These are phyloP conservation scores for Effrenium voratum DNA, from an alignment of 73 alveolate species.

Conservation along the genomic window DNA sequence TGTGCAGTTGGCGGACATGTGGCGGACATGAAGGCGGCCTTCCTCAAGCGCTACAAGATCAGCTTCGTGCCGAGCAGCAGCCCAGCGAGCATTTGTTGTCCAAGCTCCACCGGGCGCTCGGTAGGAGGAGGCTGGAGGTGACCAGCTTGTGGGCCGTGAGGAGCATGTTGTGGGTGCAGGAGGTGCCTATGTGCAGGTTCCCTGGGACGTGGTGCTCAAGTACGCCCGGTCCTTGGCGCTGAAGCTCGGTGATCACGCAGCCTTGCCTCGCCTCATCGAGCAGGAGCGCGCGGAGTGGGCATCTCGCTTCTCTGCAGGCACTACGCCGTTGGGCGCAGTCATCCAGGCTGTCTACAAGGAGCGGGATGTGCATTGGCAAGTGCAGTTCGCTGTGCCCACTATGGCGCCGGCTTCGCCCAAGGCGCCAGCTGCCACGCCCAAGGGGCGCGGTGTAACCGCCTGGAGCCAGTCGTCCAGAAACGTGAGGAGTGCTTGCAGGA, in stretches of 20 bases:
- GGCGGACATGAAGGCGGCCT: neutral
- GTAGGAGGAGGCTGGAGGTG: neutral
- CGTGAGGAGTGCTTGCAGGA: neutral
- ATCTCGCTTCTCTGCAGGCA: neutral
- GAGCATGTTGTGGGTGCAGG: neutral
- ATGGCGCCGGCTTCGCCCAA: neutral
- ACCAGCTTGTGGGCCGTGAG: neutral
- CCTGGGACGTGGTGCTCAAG: neutral
- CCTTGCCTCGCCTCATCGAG: neutral
- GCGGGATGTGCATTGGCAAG: neutral
- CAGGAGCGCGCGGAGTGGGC: conserved; percentile 16
- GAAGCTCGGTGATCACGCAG: neutral
- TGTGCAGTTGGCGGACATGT: neutral
- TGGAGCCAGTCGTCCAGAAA: neutral
- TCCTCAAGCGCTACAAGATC: neutral
- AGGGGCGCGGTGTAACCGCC: too few relatives aligned
- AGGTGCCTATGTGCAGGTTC: neutral
- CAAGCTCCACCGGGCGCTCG: neutral
- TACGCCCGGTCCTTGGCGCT: neutral
- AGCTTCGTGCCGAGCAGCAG: neutral
- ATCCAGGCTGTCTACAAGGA: neutral
- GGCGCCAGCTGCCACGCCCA: neutral
- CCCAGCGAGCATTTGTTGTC: neutral
- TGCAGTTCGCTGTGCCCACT: too few relatives aligned
- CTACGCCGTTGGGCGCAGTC: neutral